Evolutionary conservation across 2,329 filamentous ascomycete species (phyloP).

Genomic region (Trichoderma polysporum): DNA sequence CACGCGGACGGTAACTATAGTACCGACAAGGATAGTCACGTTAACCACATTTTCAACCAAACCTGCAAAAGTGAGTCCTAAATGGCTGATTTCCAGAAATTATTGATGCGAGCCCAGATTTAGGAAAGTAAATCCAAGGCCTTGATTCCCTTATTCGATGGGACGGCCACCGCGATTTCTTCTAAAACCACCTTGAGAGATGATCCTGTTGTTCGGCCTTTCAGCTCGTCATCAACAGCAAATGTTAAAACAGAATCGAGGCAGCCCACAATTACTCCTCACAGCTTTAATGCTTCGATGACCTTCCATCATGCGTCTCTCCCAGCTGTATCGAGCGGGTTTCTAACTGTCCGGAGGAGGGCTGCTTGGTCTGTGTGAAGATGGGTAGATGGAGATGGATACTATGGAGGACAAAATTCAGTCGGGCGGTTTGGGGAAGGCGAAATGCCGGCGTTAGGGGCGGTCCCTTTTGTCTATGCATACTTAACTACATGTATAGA

Average conservation of each 20-base stretch:
- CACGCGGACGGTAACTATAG: neutral
- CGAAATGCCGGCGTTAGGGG: neutral
- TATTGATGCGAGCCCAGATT: neutral
- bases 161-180: neutral
- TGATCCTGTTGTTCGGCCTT: neutral
- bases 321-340: constrained; percentile 22
- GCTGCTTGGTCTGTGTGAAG: neutral
- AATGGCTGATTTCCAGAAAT: neutral
- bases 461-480: neutral
- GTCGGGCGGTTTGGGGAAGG: neutral
- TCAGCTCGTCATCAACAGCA: neutral
- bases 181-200: neutral
- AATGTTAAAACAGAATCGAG: neutral
- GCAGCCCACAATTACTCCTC: neutral
- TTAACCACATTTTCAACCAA: neutral
- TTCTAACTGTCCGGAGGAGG: constrained; percentile 29
- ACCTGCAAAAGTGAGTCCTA: neutral
- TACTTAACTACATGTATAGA: neutral
- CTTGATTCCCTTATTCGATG: neutral
- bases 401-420: neutral
- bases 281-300: neutral
- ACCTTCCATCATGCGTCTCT: neutral
- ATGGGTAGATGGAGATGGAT: constrained; percentile 14
- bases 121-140: constrained; percentile 1
- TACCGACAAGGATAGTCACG: neutral